These are phyloP conservation scores for Arachnopeziza araneosa DNA, from an alignment of 2,329 filamentous ascomycete genomes.

Conservation along the genomic window DNA sequence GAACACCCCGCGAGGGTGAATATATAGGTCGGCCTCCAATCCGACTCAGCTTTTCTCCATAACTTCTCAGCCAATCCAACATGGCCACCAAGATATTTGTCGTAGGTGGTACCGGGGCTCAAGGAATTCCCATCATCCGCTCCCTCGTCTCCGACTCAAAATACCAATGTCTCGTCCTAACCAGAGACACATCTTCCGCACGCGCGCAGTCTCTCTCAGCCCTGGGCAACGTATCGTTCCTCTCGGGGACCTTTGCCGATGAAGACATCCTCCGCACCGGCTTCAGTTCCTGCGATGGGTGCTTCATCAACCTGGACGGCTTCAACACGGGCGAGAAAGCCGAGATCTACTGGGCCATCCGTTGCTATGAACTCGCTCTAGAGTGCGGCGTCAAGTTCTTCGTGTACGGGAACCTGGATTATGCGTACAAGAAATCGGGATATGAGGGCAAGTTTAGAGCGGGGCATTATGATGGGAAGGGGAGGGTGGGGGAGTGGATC, in stretches of 20 bases:
- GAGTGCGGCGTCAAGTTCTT: conserved; percentile 40
- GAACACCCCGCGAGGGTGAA: no score
- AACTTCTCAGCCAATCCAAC: no score
- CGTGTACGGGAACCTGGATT: conserved; percentile 46
- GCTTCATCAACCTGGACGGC: conserved; percentile 49
- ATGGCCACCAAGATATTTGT: conserved; percentile 31
- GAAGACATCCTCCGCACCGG: conserved; percentile 40
- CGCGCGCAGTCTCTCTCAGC: conserved; percentile 38
- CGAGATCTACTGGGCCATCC: conserved; percentile 44
- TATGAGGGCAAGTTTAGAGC: conserved; percentile 40
- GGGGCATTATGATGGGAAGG: conserved; percentile 46
- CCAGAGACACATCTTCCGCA: conserved; percentile 38
- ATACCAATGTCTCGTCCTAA: conserved; percentile 43
- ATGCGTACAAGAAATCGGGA: conserved; percentile 41
- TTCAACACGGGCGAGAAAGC: conserved; percentile 48
- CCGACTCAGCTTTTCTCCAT: no score
- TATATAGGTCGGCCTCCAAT: no score
- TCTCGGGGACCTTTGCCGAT: conserved; percentile 43
- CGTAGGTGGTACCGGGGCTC: conserved; percentile 47
- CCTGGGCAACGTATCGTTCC: conserved; percentile 41
- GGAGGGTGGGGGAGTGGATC: conserved; percentile 41
- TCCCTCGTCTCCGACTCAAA: conserved; percentile 36
- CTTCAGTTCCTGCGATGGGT: conserved; percentile 41
- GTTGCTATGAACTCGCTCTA: conserved; percentile 37
- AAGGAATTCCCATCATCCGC: conserved; percentile 43